These are phyloP conservation scores for Colletotrichum somersetense DNA, from an alignment of 2,329 filamentous ascomycete genomes.

Conservation along the genomic window DNA sequence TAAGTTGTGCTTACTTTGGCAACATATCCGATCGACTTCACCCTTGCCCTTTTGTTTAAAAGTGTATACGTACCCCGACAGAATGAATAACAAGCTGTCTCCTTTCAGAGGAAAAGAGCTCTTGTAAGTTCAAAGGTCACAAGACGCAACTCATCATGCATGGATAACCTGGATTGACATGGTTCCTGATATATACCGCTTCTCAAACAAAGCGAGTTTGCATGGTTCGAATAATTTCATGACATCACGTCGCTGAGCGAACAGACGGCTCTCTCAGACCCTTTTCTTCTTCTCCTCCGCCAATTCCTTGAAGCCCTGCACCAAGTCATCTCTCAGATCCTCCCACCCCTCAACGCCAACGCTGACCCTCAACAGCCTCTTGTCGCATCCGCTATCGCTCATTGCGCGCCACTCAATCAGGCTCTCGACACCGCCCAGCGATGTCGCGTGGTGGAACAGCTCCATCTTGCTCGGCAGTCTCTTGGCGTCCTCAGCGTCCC, in stretches of 20 bases:
- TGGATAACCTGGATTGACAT: not conserved
- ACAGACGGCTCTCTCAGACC: not conserved
- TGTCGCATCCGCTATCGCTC: constrained; percentile 81
- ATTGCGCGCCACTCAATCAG: constrained; percentile 97
- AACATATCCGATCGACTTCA: not conserved
- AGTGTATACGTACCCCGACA: not conserved
- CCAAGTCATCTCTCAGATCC: constrained; percentile 83
- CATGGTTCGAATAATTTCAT: not conserved
- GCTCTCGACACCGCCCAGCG: constrained; percentile 92
- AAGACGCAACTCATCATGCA: not conserved
- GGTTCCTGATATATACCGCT: not conserved
- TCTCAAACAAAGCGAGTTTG: not conserved
- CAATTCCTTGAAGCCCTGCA: constrained; percentile 73
- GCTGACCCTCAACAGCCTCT: constrained; percentile 81
- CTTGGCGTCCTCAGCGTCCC: constrained; percentile 70
- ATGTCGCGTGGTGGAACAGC: constrained; percentile 95
- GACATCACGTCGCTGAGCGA: too few relatives aligned
- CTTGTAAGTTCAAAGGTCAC: not conserved
- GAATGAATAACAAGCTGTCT: not conserved
- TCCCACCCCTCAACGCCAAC: constrained; percentile 89
- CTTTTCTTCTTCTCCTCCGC: constrained; percentile 47
- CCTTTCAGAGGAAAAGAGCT: not conserved
- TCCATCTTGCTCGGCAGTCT: constrained; percentile 80
- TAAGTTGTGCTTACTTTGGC: not conserved
- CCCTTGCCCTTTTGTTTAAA: not conserved